A percentile compares a stretch with the other conserved stretches of the same genome.
Evolutionary conservation across 2,329 filamentous ascomycete species (phyloP).

Genomic region (Fusarium poae): DNA sequence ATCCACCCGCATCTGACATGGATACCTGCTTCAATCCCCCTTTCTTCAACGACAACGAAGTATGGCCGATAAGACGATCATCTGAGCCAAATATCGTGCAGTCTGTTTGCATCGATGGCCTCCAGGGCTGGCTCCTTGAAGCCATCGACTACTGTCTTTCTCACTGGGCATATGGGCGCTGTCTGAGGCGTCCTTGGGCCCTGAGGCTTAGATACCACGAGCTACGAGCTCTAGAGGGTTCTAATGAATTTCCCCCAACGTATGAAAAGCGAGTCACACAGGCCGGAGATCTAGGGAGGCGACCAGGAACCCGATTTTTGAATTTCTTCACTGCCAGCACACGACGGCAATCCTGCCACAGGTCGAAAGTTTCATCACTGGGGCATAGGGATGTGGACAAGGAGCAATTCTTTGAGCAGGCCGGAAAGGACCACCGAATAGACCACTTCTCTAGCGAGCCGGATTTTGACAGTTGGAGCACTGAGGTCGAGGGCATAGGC

Average conservation of each 20-base stretch:
- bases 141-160: not conserved
- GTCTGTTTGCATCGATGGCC: not conserved
- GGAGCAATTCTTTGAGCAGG: not conserved
- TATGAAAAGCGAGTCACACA: not conserved
- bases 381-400: not conserved
- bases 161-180: conserved; percentile 3
- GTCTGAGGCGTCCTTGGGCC: not conserved
- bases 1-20: not conserved
- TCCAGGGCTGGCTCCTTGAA: not conserved
- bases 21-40: not conserved
- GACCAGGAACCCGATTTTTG: not conserved
- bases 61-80: not conserved
- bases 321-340: conserved; percentile 6
- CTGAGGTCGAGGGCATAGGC: not conserved
- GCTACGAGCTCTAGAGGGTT: conserved; percentile 2
- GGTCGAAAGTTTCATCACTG: not conserved
- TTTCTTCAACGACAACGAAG: conserved; percentile 1
- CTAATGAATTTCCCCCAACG: not conserved
- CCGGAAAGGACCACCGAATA: not conserved
- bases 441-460: not conserved
- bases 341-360: not conserved
- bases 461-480: conserved; percentile 1
- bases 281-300: not conserved
- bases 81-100: not conserved
- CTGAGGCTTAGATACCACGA: not conserved